Evolutionary conservation across 2,329 filamentous ascomycete genomes (phyloP), one percentile per base, ranked within the genome.

Genomic region (Epichloe festucae): DNA sequence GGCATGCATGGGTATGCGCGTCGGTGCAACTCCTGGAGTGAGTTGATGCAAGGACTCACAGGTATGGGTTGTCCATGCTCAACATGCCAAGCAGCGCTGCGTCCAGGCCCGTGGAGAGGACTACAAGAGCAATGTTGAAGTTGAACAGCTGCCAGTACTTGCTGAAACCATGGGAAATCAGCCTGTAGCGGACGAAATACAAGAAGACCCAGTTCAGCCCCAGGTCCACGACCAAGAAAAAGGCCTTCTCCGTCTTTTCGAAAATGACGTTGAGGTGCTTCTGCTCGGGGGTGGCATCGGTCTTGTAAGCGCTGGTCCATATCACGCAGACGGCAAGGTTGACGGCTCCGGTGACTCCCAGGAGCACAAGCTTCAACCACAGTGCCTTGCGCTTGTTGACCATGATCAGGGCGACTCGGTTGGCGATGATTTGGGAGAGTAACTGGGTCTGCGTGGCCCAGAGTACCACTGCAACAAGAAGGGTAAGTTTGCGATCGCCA

Each of bases 191-290:
- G 27, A 77, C 73, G 3, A 66, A 62, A 12, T 63, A 61, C 2
- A 78, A 59, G 57, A 79, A 79, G 56, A 73, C 74, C 53, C 65
- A 63, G 51, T 78, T 79, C 14, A 79, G 65, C 0, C 58, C 61
- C 3, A 69, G 66, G 48, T 79, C 76, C 2, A 76, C 64, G 1
- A 75, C 49, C 0, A 77, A 60, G 51, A 77, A 76, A 11, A 79
- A 65, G 0, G 68, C 62, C 56, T 79, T 79, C 46, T 63, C 60
- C 1, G 52, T 52, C 23, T 56, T 60, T 44, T 63, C 61, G 17
- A 62, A 62, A 0, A 57, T 45, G 2, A 55, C 39, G 15, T 62
- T 63, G 10, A 54, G 34, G 5, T 49, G 38, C 8, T 55, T 49
- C 34, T 59, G 48, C 2, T 12, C 27, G 0, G 49, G 12, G 1